Evolutionary conservation across 2,329 filamentous ascomycete species (phyloP).

Genomic region (Coleophoma cylindrospora): DNA sequence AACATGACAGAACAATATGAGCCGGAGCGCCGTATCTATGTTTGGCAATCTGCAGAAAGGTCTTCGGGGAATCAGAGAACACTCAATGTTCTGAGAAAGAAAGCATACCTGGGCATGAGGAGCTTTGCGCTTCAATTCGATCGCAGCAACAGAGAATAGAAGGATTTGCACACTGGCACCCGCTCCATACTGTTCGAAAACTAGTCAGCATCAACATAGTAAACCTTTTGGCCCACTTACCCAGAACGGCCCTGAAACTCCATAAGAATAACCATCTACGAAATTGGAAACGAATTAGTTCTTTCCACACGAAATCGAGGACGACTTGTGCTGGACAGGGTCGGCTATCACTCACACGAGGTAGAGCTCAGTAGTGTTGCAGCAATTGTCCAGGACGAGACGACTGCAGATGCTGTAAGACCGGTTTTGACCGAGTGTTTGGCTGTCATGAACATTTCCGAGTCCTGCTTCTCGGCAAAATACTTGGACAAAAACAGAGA

Average conservation of each 20-base stretch:
- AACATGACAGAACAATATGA: slow-evolving; percentile 73
- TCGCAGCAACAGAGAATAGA: slow-evolving; percentile 51
- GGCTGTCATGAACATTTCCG: slow-evolving; percentile 45
- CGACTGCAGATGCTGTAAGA: slow-evolving; percentile 46
- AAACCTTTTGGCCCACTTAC: neutral
- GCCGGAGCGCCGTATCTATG: slow-evolving; percentile 68
- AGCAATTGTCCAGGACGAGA: slow-evolving; percentile 69
- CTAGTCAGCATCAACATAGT: too few species aligned
- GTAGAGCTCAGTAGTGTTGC: slow-evolving; percentile 60
- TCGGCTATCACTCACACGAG: slow-evolving; percentile 25
- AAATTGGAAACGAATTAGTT: slow-evolving; percentile 32
- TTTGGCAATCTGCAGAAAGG: slow-evolving; percentile 72
- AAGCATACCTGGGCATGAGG: slow-evolving; percentile 65
- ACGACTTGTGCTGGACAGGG: too few species aligned
- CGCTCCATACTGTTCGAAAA: slow-evolving; percentile 38
- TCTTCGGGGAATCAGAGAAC: slow-evolving; percentile 33
- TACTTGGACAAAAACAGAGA: slow-evolving; percentile 4
- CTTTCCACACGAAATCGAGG: too few species aligned
- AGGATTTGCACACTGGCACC: slow-evolving; percentile 51
- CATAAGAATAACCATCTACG: slow-evolving; percentile 52
- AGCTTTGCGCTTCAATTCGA: slow-evolving; percentile 76
- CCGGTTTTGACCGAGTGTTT: slow-evolving; percentile 46
- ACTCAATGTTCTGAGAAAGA: neutral
- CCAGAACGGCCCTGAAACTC: slow-evolving; percentile 50
- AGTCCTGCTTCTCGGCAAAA: slow-evolving; percentile 5